Base-by-base conservation (phyloP, 2,329 filamentous ascomycete genomes). In the Phaeosphaeriaceae sp. region DNA sequence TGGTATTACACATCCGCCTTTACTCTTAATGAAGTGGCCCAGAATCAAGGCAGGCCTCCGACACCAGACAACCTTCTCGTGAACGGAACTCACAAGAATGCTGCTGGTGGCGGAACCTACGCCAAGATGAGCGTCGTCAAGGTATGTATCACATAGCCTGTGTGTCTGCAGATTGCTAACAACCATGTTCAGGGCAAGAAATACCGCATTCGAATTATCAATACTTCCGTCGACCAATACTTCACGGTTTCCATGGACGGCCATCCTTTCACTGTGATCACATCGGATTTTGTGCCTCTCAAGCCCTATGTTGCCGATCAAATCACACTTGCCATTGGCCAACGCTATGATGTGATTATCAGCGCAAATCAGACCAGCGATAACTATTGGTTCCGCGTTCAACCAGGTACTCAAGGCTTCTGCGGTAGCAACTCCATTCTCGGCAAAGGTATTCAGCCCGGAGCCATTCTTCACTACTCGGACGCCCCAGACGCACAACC, bases 181-280 rank as follows among this genome's bases (percentile, higher is more conserved):
- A 31, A 24, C 9, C 41, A 7, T 47, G 41, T 45, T 27, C 47
- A 71, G 13, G 83, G 84, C 56, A 83, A 81, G 73, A 82, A 76
- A 11, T 85, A 89, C 70, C 84, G 85, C 10, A 79, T 86, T 15
- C 82, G 87, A 1, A 78, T 89, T 54, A 82, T 89, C 70, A 89
- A 89, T 74, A 73, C 82, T 5, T 67, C 73, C 7, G 73, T 75
- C 11, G 74, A 77, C 53, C 68, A 56, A 4, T 63, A 63, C 2
- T 75, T 77, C 42, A 66, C 66, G 41, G 73, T 77, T 2, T 73
- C 74, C 3, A 62, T 77, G 42, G 79, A 82, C 52, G 69, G 72
- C 7, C 80, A 82, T 53, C 73, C 73, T 11, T 74, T 82, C 47
- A 76, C 73, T 4, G 79, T 82, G 58, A 76, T 82, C 31, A 76